Evolutionary conservation across 352 stramenopile species (phyloP), one percentile per base, ranked within the genome.

Genomic region (Globisporangium splendens): DNA sequence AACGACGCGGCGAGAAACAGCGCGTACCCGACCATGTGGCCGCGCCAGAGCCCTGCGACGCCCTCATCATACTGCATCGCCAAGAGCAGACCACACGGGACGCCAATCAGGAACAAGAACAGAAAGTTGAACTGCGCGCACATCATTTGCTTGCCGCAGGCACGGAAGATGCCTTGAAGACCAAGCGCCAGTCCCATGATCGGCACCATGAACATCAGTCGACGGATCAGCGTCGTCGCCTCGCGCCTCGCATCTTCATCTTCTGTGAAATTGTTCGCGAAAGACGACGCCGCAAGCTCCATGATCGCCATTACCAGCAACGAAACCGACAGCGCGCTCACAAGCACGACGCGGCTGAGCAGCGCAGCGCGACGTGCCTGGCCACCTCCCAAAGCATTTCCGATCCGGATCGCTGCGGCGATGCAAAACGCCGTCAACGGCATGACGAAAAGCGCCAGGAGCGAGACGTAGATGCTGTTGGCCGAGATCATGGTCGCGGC

Each of bases 361-460:
- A 74, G 20, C 33, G 48, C 54, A 3, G 70, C 70, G 11, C 68
- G 61, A 2, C 54, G 56, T 10, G 67, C 58, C 22, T 79, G 58
- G 22, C 64, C 58, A 2, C 65, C 70, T 7, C 61, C 68, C 8
- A 71, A 54, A 12, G 70, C 62, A 39, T 76, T 79, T 31, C 70
- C 65, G 14, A 79, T 65, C 6, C 67, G 70, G 35, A 76, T 68
- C 46, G 70, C 68, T 8, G 64, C 66, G 15, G 64, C 67, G 46
- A 72, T 61, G 33, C 56, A 61, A 10, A 78, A 52, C n/a, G 51
- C 61, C 5, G 68, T 44, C 21, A 75, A 58, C 41, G 69, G 60
- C 66, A 75, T 64, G 52, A 70, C 62, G 18, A 56, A 62, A 14
- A 78, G 65, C 3, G 61, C 61, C 43, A 69, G 54, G 14, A 73